These are phyloP conservation scores for Pseudocercospora pini-densiflorae DNA, from an alignment of 2,329 filamentous ascomycete genomes.

Conservation along the genomic window DNA sequence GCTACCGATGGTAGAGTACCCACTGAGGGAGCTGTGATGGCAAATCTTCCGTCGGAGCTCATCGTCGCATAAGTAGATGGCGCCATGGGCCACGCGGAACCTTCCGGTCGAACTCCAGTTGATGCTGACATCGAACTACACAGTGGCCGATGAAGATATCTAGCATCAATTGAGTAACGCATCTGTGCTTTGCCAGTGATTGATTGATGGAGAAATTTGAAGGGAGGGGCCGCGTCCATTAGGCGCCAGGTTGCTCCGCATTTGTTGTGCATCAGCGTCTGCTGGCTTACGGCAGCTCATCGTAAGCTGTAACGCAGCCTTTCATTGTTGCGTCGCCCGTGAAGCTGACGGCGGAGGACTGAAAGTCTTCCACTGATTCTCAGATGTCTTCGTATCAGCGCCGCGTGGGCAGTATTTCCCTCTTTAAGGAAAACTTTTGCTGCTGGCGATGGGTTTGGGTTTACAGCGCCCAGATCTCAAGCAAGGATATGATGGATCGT, in stretches of 20 bases:
- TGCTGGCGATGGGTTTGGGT: not conserved
- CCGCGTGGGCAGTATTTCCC: not conserved
- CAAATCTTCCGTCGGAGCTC: no score
- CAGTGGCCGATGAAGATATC: not conserved
- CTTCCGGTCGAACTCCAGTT: not conserved
- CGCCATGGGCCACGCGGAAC: no score
- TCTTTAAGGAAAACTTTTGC: not conserved
- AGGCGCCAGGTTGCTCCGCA: not conserved
- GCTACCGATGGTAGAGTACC: not conserved
- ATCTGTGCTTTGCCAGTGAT: not conserved
- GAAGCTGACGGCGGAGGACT: not conserved
- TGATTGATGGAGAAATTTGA: not conserved
- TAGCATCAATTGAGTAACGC: not conserved
- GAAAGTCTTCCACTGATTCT: not conserved
- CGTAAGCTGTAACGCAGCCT: not conserved
- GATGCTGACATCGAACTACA: not conserved
- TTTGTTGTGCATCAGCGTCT: not conserved
- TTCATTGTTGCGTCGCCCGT: not conserved
- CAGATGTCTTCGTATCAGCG: not conserved
- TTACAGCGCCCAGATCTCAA: not conserved
- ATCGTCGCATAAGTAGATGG: no score
- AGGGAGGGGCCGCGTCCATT: not conserved
- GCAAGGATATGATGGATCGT: not conserved
- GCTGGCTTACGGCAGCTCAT: not conserved
- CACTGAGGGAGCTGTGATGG: not conserved